Percentiles rank a stretch among this genome's conserved stretches.
These are phyloP conservation scores for Alnus rubra DNA, from an alignment of 306 rosid species.

Conservation along the genomic window DNA sequence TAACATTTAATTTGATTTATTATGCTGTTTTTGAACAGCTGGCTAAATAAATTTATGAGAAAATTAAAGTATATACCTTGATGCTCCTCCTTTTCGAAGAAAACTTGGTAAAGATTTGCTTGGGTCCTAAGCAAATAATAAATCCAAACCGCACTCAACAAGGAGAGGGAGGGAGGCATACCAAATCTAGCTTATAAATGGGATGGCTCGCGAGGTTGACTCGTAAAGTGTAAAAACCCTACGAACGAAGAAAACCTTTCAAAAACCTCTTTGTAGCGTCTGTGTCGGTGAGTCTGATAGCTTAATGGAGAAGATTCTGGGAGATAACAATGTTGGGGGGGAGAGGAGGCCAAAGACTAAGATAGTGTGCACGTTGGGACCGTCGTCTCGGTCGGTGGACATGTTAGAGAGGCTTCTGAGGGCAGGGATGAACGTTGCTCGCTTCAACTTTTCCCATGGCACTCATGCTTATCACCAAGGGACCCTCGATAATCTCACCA, in stretches of 20 bases:
- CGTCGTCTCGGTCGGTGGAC: constrained; percentile 17
- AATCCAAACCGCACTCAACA: neutral
- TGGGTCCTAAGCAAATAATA: neutral
- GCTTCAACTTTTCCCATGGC: constrained; percentile 48
- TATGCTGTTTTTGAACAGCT: neutral
- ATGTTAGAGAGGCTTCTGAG: constrained; percentile 26
- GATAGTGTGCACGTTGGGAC: constrained; percentile 32
- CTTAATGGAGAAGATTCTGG: constrained; percentile 18
- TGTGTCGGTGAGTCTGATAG: neutral
- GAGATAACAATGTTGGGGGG: neutral
- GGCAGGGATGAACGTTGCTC: constrained; percentile 41
- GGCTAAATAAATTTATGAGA: neutral
- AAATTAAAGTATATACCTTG: neutral
- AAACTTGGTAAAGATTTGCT: neutral
- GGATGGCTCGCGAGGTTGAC: no score
- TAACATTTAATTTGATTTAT: no score
- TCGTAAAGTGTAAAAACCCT: no score
- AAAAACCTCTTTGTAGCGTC: no score
- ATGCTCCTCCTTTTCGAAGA: neutral
- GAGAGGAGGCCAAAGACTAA: constrained; percentile 21
- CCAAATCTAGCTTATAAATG: no score
- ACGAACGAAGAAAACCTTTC: no score
- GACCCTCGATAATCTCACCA: constrained; percentile 37
- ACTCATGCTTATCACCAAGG: constrained; percentile 42
- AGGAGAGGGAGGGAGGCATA: neutral